Percentiles rank a stretch among this genome's conserved stretches.
These are phyloP conservation scores for Cytospora schulzeri DNA, from an alignment of 2,329 filamentous ascomycete species.

Conservation along the genomic window DNA sequence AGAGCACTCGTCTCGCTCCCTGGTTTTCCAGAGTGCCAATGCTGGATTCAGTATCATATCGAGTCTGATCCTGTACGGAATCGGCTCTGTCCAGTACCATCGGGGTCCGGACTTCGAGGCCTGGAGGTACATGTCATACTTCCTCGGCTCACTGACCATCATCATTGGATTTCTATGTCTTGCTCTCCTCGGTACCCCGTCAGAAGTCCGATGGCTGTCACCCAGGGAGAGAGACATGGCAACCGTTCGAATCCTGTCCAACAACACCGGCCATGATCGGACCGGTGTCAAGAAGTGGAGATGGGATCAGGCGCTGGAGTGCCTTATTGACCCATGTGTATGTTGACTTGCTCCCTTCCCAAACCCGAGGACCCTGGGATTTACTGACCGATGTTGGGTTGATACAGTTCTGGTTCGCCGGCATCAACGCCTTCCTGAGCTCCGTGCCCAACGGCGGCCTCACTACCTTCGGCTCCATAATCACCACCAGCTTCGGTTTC, in stretches of 20 bases:
- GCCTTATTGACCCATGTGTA: slow-evolving; percentile 37
- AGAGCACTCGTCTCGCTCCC: slow-evolving; percentile 40
- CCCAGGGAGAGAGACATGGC: slow-evolving; percentile 40
- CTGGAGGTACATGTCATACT: slow-evolving; percentile 44
- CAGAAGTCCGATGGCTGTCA: slow-evolving; percentile 42
- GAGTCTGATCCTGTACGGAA: slow-evolving; percentile 41
- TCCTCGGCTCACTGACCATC: slow-evolving; percentile 40
- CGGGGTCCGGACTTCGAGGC: slow-evolving; percentile 36
- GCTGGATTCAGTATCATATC: slow-evolving; percentile 42
- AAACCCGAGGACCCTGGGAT: too few relatives aligned
- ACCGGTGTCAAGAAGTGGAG: slow-evolving; percentile 42
- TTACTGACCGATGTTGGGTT: slow-evolving; percentile 6
- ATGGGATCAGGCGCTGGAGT: slow-evolving; percentile 42
- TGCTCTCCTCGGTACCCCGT: slow-evolving; percentile 41
- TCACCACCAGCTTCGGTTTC: slow-evolving; percentile 41
- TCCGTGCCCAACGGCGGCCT: slow-evolving; percentile 40
- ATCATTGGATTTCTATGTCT: slow-evolving; percentile 38
- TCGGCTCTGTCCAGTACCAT: slow-evolving; percentile 37
- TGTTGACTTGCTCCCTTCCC: background rate
- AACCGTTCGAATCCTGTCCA: slow-evolving; percentile 39
- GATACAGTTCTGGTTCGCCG: slow-evolving; percentile 41
- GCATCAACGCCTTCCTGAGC: slow-evolving; percentile 40
- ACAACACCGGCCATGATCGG: slow-evolving; percentile 42
- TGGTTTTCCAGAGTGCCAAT: slow-evolving; percentile 42
- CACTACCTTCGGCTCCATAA: slow-evolving; percentile 33